Percentiles rank a stretch among this genome's conserved stretches.
Conservation (phyloP, 1,284 basidiomycete species). For the Leucoagaricus sp. region DNA sequence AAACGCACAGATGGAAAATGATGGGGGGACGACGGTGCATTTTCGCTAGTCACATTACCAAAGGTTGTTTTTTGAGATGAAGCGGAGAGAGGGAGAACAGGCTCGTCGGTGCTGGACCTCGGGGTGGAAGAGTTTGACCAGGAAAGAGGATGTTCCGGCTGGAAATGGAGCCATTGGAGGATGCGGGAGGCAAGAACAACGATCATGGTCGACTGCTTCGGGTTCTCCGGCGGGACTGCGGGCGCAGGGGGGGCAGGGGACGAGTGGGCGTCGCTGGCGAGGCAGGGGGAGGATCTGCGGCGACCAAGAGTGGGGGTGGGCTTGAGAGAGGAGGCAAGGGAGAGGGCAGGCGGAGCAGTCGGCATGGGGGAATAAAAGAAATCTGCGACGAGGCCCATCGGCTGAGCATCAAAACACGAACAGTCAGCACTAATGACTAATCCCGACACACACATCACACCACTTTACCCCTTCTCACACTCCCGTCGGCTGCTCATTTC, state of each 20-base stretch:
- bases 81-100: constrained; percentile 71
- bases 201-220: constrained; percentile 39
- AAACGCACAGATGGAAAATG: constrained; percentile 20
- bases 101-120: constrained; percentile 51
- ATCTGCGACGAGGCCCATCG: neutral
- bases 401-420: constrained; percentile 4
- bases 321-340: constrained; percentile 63
- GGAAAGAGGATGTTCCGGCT: constrained; percentile 34
- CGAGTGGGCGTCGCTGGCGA: constrained; percentile 23
- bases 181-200: constrained; percentile 50
- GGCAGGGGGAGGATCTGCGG: constrained; percentile 40
- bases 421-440: constrained; percentile 12
- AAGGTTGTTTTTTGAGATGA: constrained; percentile 56
- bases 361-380: constrained; percentile 11
- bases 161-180: constrained; percentile 52
- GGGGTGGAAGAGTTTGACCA: constrained; percentile 51
- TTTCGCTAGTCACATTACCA: constrained; percentile 30
- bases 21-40: constrained; percentile 30
- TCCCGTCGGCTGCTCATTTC: neutral
- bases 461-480: constrained; percentile 6
- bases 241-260: constrained; percentile 7
- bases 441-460: constrained; percentile 2
- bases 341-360: constrained; percentile 37
- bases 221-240: constrained; percentile 18
- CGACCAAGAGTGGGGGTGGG: constrained; percentile 57